These are phyloP conservation scores for Mariannaea elegans DNA, from an alignment of 2,329 filamentous ascomycete species.

Conservation along the genomic window DNA sequence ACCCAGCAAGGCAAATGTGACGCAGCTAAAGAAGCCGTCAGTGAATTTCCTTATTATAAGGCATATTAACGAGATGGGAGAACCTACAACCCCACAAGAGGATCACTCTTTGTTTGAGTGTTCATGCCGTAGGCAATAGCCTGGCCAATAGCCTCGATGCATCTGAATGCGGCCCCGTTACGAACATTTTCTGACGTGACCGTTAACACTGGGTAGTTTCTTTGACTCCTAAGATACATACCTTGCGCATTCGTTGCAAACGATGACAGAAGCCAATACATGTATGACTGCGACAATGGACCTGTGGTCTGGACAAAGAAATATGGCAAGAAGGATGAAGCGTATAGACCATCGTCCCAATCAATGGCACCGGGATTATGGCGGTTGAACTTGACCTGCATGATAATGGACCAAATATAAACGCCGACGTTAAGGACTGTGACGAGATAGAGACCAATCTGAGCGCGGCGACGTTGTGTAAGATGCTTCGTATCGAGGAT, in stretches of 20 bases:
- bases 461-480: slow-evolving; percentile 54
- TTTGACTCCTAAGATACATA: slow-evolving; percentile 21
- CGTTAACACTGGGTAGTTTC: neutral
- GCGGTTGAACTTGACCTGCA: slow-evolving; percentile 52
- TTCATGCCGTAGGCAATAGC: slow-evolving; percentile 53
- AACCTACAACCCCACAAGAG: slow-evolving; percentile 51
- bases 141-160: slow-evolving; percentile 51
- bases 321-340: slow-evolving; percentile 55
- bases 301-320: slow-evolving; percentile 55
- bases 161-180: slow-evolving; percentile 52
- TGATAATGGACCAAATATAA: slow-evolving; percentile 60
- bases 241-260: slow-evolving; percentile 53
- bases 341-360: slow-evolving; percentile 54
- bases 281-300: slow-evolving; percentile 54
- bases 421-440: slow-evolving; percentile 57
- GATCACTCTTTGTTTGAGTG: slow-evolving; percentile 48
- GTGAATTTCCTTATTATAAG: neutral
- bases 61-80: neutral
- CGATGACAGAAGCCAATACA: slow-evolving; percentile 55
- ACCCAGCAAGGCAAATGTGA: slow-evolving; percentile 50
- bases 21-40: slow-evolving; percentile 40
- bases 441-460: slow-evolving; percentile 54
- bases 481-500: slow-evolving; percentile 51
- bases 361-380: slow-evolving; percentile 54
- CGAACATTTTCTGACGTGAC: slow-evolving; percentile 48